Evolutionary conservation across 306 rosid genomes (phyloP), one percentile per base, ranked within the genome.

Genomic region (Neltuma alba): DNA sequence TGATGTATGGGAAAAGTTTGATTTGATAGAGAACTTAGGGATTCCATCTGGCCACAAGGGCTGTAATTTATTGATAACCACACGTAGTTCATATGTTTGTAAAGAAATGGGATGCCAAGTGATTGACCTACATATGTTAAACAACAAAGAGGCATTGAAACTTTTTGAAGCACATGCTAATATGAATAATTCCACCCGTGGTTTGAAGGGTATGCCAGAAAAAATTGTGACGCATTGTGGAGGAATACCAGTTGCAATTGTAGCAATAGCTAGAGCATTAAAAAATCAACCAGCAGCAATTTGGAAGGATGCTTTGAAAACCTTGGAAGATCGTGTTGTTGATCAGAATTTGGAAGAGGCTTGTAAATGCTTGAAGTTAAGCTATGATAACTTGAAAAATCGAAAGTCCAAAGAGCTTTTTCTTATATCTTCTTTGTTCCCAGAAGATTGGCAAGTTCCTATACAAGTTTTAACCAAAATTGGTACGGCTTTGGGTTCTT

Each of bases 1-100:
- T 77, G 82, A 77, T 27, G 79, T 77, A 48, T 78, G 86, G 82
- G 37, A 64, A 48, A 1, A 48, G 2, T 63, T 78, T 40, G 28
- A 72, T 67, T 34, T 78, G 31, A 44, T 6, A 44, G 38, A 18
- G 5, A 37, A 2, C 34, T 23, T 83, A 16, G 86, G 86, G 62
- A 65, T 83, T 52, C 82, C 86, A 1, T 64, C 27, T 1, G 0
- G 7, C 0, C 20, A 72, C n/a, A 61, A 5, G 18, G 41, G 48
- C 0, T 78, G 67, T 25, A 66, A 60, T 27, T 36, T 83, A 5
- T 57, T 83, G 14, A 23, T 83, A 14, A 44, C 80, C 13, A 78
- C 77, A 1, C 65, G 86, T 14, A 66, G 2, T 44, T 13, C 2
- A 44, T 1, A 5, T 0, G 21, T 75, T 66, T 83, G 86, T 40